These are phyloP conservation scores for Sphaerobolus stellatus DNA, from an alignment of 1,284 basidiomycete genomes.

Conservation along the genomic window DNA sequence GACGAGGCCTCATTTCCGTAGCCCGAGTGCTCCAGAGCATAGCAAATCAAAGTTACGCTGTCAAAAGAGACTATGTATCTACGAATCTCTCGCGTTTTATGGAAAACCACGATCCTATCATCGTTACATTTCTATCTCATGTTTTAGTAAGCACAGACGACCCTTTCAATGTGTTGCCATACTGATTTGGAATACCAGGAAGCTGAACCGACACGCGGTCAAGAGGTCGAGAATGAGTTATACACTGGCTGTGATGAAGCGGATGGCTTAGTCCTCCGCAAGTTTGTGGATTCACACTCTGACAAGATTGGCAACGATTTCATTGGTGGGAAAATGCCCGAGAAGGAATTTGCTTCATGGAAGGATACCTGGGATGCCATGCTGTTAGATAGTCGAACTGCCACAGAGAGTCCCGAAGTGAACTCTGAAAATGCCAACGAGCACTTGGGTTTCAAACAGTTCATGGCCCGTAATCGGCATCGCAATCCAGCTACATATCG, in stretches of 20 bases:
- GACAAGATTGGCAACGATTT: conserved; percentile 84
- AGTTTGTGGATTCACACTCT: conserved; percentile 78
- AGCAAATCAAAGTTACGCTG: conserved; percentile 91
- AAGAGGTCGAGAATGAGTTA: conserved; percentile 60
- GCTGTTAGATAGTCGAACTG: conserved; percentile 76
- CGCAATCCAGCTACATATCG: conserved; percentile 62
- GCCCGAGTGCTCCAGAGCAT: conserved; percentile 91
- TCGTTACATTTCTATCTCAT: conserved; percentile 82
- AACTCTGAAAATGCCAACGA: conserved; percentile 49
- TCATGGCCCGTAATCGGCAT: conserved; percentile 69
- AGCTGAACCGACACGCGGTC: conserved; percentile 1
- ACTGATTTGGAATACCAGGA: not conserved
- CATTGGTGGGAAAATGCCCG: conserved; percentile 33
- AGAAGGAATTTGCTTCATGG: conserved; percentile 35
- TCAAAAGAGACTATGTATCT: conserved; percentile 80
- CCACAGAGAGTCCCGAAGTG: conserved; percentile 61
- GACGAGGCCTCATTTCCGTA: conserved; percentile 79
- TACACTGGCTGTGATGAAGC: conserved; percentile 76
- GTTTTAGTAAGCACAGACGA: conserved; percentile 72
- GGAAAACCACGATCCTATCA: conserved; percentile 79
- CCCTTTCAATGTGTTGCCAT: too few species aligned
- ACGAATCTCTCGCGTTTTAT: conserved; percentile 76
- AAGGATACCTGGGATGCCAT: conserved; percentile 77
- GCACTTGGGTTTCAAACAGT: conserved; percentile 62
- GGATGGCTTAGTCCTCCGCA: conserved; percentile 76